phyloP scores from a whole-genome alignment of 495 filamentous ascomycete species.

The Penicillium antarcticum region DNA sequence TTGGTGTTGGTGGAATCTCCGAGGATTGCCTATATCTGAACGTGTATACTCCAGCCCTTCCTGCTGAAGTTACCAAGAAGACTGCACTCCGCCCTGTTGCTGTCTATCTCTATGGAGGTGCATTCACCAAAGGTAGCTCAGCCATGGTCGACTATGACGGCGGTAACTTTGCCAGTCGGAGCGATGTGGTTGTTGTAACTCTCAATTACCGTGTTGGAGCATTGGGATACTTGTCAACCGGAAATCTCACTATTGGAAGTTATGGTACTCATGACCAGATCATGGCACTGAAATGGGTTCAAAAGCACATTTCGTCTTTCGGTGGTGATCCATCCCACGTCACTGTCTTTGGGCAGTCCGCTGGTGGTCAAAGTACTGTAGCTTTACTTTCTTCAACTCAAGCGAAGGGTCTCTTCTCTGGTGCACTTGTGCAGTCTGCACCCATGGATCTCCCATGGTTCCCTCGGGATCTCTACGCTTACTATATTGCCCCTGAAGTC shows the following conservation, averaged over 20 bases:
- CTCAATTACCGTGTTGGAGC: slow-evolving; percentile 45
- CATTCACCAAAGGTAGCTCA: slow-evolving; percentile 38
- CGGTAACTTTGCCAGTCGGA: slow-evolving; percentile 41
- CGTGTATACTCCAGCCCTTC: slow-evolving; percentile 28
- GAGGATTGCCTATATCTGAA: slow-evolving; percentile 47
- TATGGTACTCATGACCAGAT: slow-evolving; percentile 41
- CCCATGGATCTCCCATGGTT: slow-evolving; percentile 26
- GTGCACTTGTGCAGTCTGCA: slow-evolving; percentile 28
- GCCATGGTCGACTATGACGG: slow-evolving; percentile 39
- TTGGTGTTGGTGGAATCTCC: slow-evolving; percentile 23
- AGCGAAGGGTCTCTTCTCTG: slow-evolving; percentile 30
- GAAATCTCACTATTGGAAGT: slow-evolving; percentile 29
- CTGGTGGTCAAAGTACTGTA: slow-evolving; percentile 54
- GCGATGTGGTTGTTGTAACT: slow-evolving; percentile 47
- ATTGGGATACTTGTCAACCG: slow-evolving; percentile 38
- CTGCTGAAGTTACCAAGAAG: background rate
- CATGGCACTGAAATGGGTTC: slow-evolving; percentile 47
- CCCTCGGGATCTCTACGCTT: slow-evolving; percentile 21
- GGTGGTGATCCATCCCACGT: slow-evolving; percentile 48
- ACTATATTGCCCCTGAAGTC: slow-evolving; percentile 17
- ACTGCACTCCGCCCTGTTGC: slow-evolving; percentile 33
- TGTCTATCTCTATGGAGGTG: slow-evolving; percentile 47
- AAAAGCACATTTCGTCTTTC: slow-evolving; percentile 47
- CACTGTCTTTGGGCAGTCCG: slow-evolving; percentile 51
- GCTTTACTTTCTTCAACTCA: slow-evolving; percentile 42